Evolutionary conservation across 495 filamentous ascomycete genomes (phyloP).

Genomic region (Lophium mytilinum): DNA sequence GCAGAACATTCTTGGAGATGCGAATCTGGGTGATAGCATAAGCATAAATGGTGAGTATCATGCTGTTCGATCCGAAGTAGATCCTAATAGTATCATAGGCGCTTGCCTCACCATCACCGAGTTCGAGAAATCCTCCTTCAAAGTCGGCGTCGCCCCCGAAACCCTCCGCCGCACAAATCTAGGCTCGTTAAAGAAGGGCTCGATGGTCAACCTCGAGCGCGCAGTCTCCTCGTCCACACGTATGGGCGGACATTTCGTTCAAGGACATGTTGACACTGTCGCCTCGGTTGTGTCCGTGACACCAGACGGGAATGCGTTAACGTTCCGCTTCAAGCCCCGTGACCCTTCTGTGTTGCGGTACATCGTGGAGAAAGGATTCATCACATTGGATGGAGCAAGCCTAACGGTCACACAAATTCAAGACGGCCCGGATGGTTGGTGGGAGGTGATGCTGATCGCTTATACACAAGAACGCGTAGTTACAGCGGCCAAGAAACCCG

Average conservation of each 20-base stretch:
- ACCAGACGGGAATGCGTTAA: constrained; percentile 81
- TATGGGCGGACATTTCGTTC: constrained; percentile 82
- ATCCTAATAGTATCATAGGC: constrained; percentile 34
- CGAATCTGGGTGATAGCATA: constrained; percentile 85
- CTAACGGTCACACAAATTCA: constrained; percentile 78
- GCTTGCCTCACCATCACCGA: constrained; percentile 86
- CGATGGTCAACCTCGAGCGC: constrained; percentile 81
- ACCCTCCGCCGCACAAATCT: constrained; percentile 95
- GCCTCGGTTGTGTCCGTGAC: constrained; percentile 60
- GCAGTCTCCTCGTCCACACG: constrained; percentile 81
- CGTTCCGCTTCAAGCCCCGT: constrained; percentile 69
- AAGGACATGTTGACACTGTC: constrained; percentile 90
- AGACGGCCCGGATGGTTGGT: constrained; percentile 61
- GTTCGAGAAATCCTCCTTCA: constrained; percentile 65
- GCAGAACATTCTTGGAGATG: constrained; percentile 66
- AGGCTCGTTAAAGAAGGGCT: constrained; percentile 50
- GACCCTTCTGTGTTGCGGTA: constrained; percentile 63
- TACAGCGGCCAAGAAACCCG: constrained; percentile 68
- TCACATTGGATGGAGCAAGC: constrained; percentile 93
- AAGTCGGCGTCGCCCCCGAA: constrained; percentile 90
- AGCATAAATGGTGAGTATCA: constrained; percentile 65
- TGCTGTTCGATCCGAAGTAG: not conserved
- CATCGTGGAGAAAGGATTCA: constrained; percentile 93
- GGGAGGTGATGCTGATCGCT: constrained; percentile 98
- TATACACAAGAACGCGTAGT: constrained; percentile 95